phyloP scores from a whole-genome alignment of 345 rosid species.

The Heritiera littoralis region DNA sequence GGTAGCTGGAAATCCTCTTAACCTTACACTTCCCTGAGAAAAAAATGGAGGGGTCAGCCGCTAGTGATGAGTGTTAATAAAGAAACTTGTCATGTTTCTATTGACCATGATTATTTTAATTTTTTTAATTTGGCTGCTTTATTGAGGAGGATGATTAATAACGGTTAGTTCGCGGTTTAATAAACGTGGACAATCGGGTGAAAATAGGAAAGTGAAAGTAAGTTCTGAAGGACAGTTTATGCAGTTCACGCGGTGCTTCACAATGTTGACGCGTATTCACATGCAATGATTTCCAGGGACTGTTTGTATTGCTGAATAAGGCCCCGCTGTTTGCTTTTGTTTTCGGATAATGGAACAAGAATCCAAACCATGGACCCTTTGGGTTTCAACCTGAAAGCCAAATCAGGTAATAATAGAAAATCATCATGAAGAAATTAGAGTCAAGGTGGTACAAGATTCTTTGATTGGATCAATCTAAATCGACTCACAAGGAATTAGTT shows the following conservation, averaged over 20 bases:
- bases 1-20: not conserved
- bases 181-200: too few relatives aligned
- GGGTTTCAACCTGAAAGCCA: not conserved
- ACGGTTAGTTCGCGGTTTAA: constrained; percentile 25
- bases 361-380: not conserved
- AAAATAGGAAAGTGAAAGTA: not conserved
- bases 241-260: constrained; percentile 46
- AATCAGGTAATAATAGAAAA: not conserved
- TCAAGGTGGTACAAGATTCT: not conserved
- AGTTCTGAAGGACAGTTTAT: constrained; percentile 32
- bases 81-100: not conserved
- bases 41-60: not conserved
- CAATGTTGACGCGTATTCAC: constrained; percentile 35
- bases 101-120: not conserved
- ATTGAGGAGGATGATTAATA: constrained; percentile 9
- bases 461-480: not conserved
- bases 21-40: not conserved
- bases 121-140: constrained; percentile 1
- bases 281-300: not conserved
- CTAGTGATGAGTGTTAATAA: constrained; percentile 3
- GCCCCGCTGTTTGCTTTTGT: not conserved
- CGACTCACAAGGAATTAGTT: not conserved
- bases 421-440: not conserved
- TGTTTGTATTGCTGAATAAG: not conserved
- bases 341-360: not conserved